Conservation (phyloP, 352 stramenopile species). For the Phytophthora melonis region DNA sequence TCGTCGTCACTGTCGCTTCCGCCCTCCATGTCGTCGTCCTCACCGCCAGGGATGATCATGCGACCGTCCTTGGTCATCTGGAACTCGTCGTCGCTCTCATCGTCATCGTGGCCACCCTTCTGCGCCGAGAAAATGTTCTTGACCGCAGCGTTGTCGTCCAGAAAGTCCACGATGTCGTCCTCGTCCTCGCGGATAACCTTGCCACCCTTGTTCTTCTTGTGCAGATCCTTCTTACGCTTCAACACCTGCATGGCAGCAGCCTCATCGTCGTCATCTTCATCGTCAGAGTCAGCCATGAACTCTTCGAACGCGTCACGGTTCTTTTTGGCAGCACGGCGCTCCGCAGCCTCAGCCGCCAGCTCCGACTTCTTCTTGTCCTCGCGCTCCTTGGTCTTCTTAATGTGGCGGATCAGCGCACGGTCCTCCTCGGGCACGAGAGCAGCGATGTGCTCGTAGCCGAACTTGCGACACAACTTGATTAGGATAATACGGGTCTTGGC, state of each 20-base stretch:
- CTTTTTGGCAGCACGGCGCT: conserved; percentile 56
- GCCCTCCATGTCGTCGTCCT: conserved; percentile 60
- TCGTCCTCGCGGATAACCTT: conserved; percentile 83
- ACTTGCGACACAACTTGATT: conserved; percentile 95
- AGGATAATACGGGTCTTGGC: conserved; percentile 96
- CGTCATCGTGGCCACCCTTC: conserved; percentile 39
- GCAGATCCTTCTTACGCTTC: conserved; percentile 82
- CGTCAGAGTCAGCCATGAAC: conserved; percentile 85
- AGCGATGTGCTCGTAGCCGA: conserved; percentile 93
- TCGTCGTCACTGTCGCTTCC: conserved; percentile 71
- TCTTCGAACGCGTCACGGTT: conserved; percentile 75
- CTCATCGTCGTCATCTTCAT: conserved; percentile 82
- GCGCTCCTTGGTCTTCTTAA: conserved; percentile 95
- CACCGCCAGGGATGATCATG: conserved; percentile 82
- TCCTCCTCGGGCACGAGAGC: conserved; percentile 92
- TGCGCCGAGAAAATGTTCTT: conserved; percentile 85
- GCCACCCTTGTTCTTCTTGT: conserved; percentile 80
- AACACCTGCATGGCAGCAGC: conserved; percentile 86
- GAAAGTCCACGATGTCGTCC: conserved; percentile 94
- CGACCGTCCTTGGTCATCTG: conserved; percentile 93
- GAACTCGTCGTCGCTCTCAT: conserved; percentile 84
- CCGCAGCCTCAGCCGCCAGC: conserved; percentile 53
- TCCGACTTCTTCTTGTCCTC: conserved; percentile 91
- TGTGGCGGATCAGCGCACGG: conserved; percentile 94
- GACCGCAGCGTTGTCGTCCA: conserved; percentile 90